Percentiles rank a stretch among this genome's conserved stretches.
phyloP scores from a whole-genome alignment of 106 monocot genomes.

The Xerophyta viscosa region DNA sequence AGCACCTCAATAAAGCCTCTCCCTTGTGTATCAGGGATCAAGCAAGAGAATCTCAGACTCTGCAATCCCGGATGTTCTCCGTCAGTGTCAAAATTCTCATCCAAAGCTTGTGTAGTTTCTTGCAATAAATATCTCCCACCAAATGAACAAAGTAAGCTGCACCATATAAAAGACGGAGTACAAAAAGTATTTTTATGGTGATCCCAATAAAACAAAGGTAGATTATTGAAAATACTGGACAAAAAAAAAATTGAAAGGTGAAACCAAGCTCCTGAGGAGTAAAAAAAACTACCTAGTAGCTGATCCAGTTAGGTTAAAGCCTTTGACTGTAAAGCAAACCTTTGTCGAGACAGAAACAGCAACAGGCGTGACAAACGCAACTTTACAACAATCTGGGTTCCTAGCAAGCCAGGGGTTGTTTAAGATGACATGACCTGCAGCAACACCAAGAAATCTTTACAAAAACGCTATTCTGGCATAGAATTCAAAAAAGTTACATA shows the following conservation, averaged over 20 bases:
- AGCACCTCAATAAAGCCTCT: constrained; percentile 82
- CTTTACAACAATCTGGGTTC: constrained; percentile 23
- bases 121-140: constrained; percentile 69
- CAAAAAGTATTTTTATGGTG: too few relatives aligned
- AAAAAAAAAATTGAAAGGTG: too few relatives aligned
- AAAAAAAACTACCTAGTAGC: constrained; percentile 34
- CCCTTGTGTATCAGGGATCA: constrained; percentile 44
- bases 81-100: constrained; percentile 1
- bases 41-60: constrained; percentile 47
- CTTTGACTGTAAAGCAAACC: constrained; percentile 61
- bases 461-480: constrained; percentile 2
- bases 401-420: constrained; percentile 23
- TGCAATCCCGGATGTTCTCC: constrained; percentile 7
- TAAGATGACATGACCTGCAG: constrained; percentile 59
- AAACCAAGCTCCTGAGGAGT: too few relatives aligned
- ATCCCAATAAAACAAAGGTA: too few relatives aligned
- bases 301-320: constrained; percentile 31
- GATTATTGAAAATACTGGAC: too few relatives aligned
- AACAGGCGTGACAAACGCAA: constrained; percentile 47
- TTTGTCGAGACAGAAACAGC: constrained; percentile 50
- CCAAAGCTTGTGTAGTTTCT: constrained; percentile 33
- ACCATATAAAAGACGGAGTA: background rate
- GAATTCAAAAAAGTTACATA: too few relatives aligned
- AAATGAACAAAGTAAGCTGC: constrained; percentile 78
- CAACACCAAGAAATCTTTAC: background rate